Percentiles rank a stretch among this genome's conserved stretches.
Evolutionary conservation across 1,139 yeast genomes (phyloP).

Genomic region (Candida sanyaensis): DNA sequence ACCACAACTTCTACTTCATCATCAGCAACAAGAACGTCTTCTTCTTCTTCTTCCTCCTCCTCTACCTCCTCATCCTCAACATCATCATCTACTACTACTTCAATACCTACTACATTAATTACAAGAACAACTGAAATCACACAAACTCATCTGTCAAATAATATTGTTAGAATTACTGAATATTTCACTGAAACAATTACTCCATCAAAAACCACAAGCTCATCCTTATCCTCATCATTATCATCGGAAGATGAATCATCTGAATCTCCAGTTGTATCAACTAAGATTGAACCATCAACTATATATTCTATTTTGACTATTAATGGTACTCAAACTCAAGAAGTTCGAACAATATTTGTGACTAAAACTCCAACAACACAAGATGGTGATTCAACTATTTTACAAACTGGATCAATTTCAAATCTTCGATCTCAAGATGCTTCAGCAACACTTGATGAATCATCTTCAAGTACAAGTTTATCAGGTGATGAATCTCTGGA

Average conservation of each 20-base stretch:
- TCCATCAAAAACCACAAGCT: constrained; percentile 18
- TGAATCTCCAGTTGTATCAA: constrained; percentile 2
- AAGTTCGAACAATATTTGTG: constrained; percentile 20
- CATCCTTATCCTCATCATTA: constrained; percentile 14
- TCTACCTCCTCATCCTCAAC: constrained; percentile 5
- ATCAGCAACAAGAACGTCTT: neutral
- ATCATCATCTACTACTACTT: neutral
- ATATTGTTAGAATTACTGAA: constrained; percentile 12
- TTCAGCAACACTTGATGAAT: constrained; percentile 1
- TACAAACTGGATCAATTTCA: constrained; percentile 3
- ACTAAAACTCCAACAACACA: constrained; percentile 19
- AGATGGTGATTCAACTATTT: constrained; percentile 8
- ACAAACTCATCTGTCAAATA: constrained; percentile 12
- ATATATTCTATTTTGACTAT: constrained; percentile 20
- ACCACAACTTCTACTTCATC: constrained; percentile 1
- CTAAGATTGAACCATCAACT: constrained; percentile 13
- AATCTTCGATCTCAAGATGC: neutral
- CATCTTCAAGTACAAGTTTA: constrained; percentile 11
- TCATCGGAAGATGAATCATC: constrained; percentile 1
- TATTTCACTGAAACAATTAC: constrained; percentile 8
- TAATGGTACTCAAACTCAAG: constrained; percentile 22
- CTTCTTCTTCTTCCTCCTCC: constrained; percentile 3
- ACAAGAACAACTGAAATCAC: constrained; percentile 18
- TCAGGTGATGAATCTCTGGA: constrained; percentile 4
- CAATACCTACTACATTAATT: constrained; percentile 14